Percentiles rank a stretch among this genome's conserved stretches.
phyloP scores from a whole-genome alignment of 345 rosid species.

The Euclidium syriacum region DNA sequence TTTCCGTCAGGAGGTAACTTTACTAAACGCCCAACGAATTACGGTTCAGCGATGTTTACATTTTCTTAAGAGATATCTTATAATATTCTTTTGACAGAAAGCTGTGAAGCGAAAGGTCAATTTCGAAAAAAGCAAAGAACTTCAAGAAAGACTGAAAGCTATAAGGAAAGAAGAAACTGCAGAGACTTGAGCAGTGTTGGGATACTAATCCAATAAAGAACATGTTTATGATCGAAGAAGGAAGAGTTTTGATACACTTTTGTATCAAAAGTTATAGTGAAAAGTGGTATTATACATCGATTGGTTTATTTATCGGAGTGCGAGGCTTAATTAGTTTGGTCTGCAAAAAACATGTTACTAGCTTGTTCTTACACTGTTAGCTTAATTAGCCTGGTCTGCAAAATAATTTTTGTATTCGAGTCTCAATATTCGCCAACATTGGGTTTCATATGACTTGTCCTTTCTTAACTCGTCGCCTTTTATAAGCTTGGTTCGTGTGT shows the following conservation, averaged over 20 bases:
- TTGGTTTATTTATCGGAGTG: neutral
- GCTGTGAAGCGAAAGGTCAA: conserved; percentile 85
- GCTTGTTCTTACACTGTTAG: neutral
- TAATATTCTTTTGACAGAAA: conserved; percentile 46
- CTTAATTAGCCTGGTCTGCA: too few species aligned
- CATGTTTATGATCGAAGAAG: neutral
- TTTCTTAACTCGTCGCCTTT: too few species aligned
- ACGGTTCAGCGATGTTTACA: neutral
- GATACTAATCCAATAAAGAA: neutral
- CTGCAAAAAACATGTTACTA: conserved; percentile 3
- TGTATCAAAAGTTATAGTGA: neutral
- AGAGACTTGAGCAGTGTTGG: conserved; percentile 22
- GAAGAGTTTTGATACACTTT: neutral
- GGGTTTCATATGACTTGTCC: too few species aligned
- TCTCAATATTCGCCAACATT: too few species aligned
- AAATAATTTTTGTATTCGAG: too few species aligned
- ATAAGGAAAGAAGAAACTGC: conserved; percentile 50
- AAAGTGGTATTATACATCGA: neutral
- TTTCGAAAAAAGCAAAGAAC: conserved; percentile 53
- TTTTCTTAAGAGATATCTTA: conserved; percentile 11
- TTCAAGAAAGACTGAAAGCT: conserved; percentile 45
- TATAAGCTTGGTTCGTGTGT: too few species aligned
- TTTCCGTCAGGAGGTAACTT: conserved; percentile 75
- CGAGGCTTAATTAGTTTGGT: neutral
- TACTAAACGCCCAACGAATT: neutral